Conservation (phyloP, 805 yeast genomes). For the Yamadazyma tumulicola region DNA sequence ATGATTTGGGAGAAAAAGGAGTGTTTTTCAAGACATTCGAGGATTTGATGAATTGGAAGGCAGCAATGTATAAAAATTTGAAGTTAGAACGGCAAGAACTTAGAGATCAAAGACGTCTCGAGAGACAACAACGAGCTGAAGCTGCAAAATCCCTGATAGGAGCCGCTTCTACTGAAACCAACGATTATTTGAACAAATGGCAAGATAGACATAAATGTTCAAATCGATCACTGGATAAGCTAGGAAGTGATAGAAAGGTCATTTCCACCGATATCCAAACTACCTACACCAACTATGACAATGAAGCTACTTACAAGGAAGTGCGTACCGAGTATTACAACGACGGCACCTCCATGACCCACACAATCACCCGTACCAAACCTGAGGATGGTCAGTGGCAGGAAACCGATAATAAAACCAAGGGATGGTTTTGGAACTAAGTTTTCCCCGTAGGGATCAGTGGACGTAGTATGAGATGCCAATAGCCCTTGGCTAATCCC, state of each 20-base stretch:
- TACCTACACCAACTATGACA: constrained; percentile 18
- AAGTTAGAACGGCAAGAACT: constrained; percentile 16
- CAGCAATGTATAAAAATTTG: constrained; percentile 48
- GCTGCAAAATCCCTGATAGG: background rate
- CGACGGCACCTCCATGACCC: constrained; percentile 36
- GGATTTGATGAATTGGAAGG: constrained; percentile 64
- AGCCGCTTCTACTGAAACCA: background rate
- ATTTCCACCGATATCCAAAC: constrained; percentile 10
- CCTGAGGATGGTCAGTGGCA: constrained; percentile 36
- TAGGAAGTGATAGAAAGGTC: constrained; percentile 4
- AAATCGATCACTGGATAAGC: background rate
- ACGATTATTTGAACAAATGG: no score
- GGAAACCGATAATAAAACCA: constrained; percentile 9
- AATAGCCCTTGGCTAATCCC: no score
- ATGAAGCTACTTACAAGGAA: constrained; percentile 29
- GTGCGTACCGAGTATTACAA: constrained; percentile 28
- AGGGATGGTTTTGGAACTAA: constrained; percentile 25
- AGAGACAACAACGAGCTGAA: background rate
- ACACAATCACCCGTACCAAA: constrained; percentile 26
- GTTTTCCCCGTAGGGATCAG: background rate
- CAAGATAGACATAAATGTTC: background rate
- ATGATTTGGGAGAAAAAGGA: constrained; percentile 49
- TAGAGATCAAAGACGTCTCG: background rate
- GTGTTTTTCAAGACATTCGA: constrained; percentile 62
- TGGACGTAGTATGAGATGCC: no score